Conservation (phyloP, 495 filamentous ascomycete species). For the Penicillium crystallinum region DNA sequence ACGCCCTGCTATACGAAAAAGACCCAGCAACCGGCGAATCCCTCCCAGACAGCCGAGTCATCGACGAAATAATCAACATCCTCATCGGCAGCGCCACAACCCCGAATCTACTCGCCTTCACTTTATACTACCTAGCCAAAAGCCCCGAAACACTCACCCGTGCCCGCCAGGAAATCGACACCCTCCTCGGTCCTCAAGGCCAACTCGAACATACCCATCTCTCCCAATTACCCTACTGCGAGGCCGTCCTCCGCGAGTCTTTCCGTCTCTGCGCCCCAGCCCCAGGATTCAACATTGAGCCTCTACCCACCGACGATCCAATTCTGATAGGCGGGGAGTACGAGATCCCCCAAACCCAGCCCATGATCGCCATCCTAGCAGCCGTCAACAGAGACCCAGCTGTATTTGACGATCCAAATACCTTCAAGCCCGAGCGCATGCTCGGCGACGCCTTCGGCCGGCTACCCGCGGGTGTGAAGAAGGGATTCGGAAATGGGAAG, state of each 20-base stretch:
- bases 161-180: slow-evolving; percentile 41
- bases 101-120: slow-evolving; percentile 41
- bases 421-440: slow-evolving; percentile 67
- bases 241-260: slow-evolving; percentile 66
- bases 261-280: slow-evolving; percentile 65
- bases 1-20: slow-evolving; percentile 60
- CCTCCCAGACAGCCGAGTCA: slow-evolving; percentile 55
- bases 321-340: slow-evolving; percentile 61
- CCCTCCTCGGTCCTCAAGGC: slow-evolving; percentile 26
- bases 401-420: slow-evolving; percentile 59
- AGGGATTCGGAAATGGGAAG: slow-evolving; percentile 67
- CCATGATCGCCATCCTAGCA: slow-evolving; percentile 57
- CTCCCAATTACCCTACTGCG: slow-evolving; percentile 58
- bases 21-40: slow-evolving; percentile 62
- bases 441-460: slow-evolving; percentile 56
- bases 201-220: slow-evolving; percentile 51
- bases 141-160: slow-evolving; percentile 31
- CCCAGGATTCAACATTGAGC: slow-evolving; percentile 55
- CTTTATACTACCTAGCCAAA: slow-evolving; percentile 42
- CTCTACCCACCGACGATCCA: slow-evolving; percentile 46
- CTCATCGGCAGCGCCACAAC: slow-evolving; percentile 44
- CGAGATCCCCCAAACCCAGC: slow-evolving; percentile 52
- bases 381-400: slow-evolving; percentile 64
- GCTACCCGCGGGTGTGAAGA: slow-evolving; percentile 57
- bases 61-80: slow-evolving; percentile 59